phyloP scores from a whole-genome alignment of 2,329 filamentous ascomycete species.

The Cercospora sp. region DNA sequence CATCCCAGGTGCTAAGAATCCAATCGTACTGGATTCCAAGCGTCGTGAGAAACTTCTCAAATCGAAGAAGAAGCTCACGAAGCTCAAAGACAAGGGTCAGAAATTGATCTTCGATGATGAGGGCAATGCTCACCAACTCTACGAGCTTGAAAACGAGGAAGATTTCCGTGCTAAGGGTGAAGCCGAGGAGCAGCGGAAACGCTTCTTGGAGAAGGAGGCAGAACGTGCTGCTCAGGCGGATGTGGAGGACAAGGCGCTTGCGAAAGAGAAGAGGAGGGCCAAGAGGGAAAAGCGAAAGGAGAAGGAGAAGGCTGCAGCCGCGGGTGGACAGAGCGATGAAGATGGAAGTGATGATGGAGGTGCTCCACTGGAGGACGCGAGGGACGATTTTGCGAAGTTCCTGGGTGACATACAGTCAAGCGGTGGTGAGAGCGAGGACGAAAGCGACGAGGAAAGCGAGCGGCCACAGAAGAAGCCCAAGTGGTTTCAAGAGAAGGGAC shows the following conservation, averaged over 20 bases:
- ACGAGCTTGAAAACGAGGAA: constrained; percentile 83
- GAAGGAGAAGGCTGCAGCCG: constrained; percentile 57
- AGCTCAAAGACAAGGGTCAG: constrained; percentile 81
- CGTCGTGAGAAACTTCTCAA: constrained; percentile 92
- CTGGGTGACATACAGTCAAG: constrained; percentile 38
- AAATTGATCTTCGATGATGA: constrained; percentile 93
- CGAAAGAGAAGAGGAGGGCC: constrained; percentile 73
- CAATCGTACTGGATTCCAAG: constrained; percentile 87
- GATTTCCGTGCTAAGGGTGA: constrained; percentile 74
- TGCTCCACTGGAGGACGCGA: constrained; percentile 29
- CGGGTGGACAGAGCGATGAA: constrained; percentile 26
- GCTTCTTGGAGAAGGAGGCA: constrained; percentile 75
- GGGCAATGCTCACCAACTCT: constrained; percentile 78
- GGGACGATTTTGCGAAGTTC: constrained; percentile 49
- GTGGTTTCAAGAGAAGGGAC: constrained; percentile 72
- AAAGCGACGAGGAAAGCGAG: constrained; percentile 34
- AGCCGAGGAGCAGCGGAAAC: constrained; percentile 71
- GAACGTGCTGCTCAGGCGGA: constrained; percentile 73
- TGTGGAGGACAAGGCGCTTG: constrained; percentile 76
- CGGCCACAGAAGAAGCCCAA: constrained; percentile 64
- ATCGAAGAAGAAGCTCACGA: constrained; percentile 91
- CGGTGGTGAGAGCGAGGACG: constrained; percentile 41
- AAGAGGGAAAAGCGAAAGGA: constrained; percentile 74
- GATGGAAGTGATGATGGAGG: constrained; percentile 29
- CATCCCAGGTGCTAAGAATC: constrained; percentile 64